Conservation (phyloP, 371 early-diverging fungal genomes). For the Umbelopsis sp. region DNA sequence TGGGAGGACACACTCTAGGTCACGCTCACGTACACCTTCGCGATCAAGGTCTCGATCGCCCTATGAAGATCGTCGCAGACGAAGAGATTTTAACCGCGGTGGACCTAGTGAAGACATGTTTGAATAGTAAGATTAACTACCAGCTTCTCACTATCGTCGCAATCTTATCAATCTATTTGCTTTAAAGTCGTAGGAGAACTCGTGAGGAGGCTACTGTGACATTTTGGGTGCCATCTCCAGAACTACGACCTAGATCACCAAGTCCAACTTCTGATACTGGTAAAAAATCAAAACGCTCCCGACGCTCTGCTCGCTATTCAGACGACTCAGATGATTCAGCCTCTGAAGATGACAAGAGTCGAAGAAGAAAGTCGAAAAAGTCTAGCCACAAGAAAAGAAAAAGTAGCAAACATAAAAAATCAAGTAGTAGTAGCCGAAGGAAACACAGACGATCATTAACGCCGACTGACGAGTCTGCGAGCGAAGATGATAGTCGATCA, state of each 20-base stretch:
- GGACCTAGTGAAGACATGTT: constrained; percentile 1
- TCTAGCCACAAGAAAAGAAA: constrained; percentile 25
- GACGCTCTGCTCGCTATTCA: constrained; percentile 11
- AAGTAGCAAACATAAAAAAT: constrained; percentile 28
- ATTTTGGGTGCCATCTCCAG: constrained; percentile 76
- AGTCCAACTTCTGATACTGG: constrained; percentile 33
- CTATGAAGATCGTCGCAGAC: constrained; percentile 4
- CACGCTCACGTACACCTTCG: not conserved
- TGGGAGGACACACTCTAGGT: not conserved
- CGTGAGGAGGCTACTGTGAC: constrained; percentile 57
- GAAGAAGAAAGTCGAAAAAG: constrained; percentile 22
- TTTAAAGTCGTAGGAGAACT: constrained; percentile 46
- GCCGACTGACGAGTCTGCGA: constrained; percentile 14
- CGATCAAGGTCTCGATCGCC: not conserved
- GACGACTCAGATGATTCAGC: constrained; percentile 11
- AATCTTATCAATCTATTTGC: not conserved
- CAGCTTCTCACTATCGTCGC: not conserved
- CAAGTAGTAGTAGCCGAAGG: constrained; percentile 19
- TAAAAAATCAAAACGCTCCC: constrained; percentile 17
- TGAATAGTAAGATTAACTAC: constrained; percentile 1
- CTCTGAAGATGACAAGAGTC: constrained; percentile 14
- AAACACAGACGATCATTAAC: constrained; percentile 24
- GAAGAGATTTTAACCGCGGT: not conserved
- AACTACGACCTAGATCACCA: constrained; percentile 37
- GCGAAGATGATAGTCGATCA: constrained; percentile 22